Conservation (phyloP, 768 basidiomycete genomes). For the Phanerochaete sordida region DNA sequence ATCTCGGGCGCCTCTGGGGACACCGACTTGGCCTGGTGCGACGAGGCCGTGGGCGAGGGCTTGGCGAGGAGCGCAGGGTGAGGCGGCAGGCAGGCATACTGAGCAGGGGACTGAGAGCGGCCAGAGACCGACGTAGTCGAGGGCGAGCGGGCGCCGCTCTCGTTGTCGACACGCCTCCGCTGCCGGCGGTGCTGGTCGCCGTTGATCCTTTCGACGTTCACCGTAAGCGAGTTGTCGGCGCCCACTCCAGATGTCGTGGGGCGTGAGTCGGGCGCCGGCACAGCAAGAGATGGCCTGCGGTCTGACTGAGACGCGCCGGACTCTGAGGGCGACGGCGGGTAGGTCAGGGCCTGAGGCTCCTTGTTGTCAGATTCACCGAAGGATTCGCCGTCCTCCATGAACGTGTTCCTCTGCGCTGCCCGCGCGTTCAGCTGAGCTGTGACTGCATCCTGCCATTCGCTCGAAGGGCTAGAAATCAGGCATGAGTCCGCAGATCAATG, state of each 20-base stretch:
- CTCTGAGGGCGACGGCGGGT: constrained; percentile 14
- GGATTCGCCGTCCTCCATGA: constrained; percentile 16
- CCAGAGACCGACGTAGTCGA: constrained; percentile 18
- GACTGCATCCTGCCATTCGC: constrained; percentile 81
- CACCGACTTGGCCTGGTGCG: constrained; percentile 1
- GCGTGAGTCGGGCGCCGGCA: background rate
- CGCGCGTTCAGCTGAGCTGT: constrained; percentile 26
- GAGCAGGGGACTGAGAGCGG: constrained; percentile 16
- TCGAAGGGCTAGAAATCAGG: constrained; percentile 55
- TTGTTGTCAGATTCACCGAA: constrained; percentile 5
- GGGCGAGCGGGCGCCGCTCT: constrained; percentile 22
- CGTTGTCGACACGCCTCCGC: constrained; percentile 44
- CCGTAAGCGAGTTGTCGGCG: background rate
- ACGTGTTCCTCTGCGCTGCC: constrained; percentile 23
- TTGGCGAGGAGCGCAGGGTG: constrained; percentile 14
- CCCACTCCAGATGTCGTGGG: background rate
- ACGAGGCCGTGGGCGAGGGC: background rate
- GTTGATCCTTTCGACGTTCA: background rate
- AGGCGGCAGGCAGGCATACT: constrained; percentile 9
- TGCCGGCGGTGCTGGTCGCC: constrained; percentile 40
- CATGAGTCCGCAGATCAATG: background rate
- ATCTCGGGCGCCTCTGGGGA: constrained; percentile 15
- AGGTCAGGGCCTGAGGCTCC: background rate
- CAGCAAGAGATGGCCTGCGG: background rate
- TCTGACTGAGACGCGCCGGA: background rate